phyloP scores from a whole-genome alignment of 2,329 filamentous ascomycete species.

The Xylariaceae sp. region DNA sequence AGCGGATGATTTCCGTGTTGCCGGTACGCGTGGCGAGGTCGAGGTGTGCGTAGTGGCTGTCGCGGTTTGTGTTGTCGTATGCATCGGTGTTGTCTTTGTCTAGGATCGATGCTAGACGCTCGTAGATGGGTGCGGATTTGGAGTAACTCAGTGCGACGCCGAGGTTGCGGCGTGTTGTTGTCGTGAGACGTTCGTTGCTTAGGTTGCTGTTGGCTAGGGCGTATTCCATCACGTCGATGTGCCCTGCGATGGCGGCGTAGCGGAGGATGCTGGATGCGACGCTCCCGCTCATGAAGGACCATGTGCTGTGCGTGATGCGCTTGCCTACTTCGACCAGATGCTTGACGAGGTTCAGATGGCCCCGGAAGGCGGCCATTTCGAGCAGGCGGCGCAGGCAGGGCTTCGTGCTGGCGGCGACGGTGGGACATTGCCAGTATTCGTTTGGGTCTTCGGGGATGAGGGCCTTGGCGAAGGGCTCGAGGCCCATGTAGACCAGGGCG shows the following conservation, averaged over 20 bases:
- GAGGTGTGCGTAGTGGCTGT: slow-evolving; percentile 15
- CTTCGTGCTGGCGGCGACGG: slow-evolving; percentile 19
- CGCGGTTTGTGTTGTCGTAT: slow-evolving; percentile 12
- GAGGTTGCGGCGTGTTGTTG: slow-evolving; percentile 16
- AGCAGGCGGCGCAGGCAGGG: slow-evolving; percentile 18
- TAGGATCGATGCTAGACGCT: slow-evolving; percentile 11
- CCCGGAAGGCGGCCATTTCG: slow-evolving; percentile 18
- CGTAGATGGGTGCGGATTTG: slow-evolving; percentile 2
- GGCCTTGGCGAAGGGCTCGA: slow-evolving; percentile 18
- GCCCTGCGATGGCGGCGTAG: slow-evolving; percentile 14
- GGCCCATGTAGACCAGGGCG: slow-evolving; percentile 20
- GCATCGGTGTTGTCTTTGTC: slow-evolving; percentile 9
- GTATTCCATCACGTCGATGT: slow-evolving; percentile 15
- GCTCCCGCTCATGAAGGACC: slow-evolving; percentile 15
- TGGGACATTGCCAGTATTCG: slow-evolving; percentile 21
- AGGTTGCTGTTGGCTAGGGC: slow-evolving; percentile 18
- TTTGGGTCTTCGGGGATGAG: slow-evolving; percentile 20
- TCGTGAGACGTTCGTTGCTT: slow-evolving; percentile 10
- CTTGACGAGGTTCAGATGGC: slow-evolving; percentile 17
- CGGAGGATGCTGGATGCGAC: slow-evolving; percentile 17
- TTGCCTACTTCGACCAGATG: slow-evolving; percentile 18
- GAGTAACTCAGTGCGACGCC: slow-evolving; percentile 14
- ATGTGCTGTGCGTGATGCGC: slow-evolving; percentile 13
- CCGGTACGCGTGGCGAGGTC: slow-evolving; percentile 16
- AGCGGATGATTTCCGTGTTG: slow-evolving; percentile 17